phyloP scores from a whole-genome alignment of 1,284 basidiomycete genomes.

The Trichosporon sp. region DNA sequence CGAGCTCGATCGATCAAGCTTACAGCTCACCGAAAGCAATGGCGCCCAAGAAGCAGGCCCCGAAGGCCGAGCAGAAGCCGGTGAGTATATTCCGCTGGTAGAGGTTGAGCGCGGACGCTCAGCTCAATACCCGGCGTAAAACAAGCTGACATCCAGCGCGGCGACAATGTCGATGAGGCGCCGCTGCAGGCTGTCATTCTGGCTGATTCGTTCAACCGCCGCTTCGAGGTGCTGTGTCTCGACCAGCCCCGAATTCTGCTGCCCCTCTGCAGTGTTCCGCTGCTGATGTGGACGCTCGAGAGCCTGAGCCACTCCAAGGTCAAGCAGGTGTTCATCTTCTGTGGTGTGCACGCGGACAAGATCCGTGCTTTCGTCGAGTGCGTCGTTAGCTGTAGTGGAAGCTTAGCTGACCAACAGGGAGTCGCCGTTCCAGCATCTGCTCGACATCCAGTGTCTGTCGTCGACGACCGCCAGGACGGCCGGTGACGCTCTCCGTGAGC shows the following conservation, averaged over 20 bases:
- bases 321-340: slow-evolving; percentile 93
- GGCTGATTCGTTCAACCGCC: slow-evolving; percentile 91
- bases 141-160: slow-evolving; percentile 42
- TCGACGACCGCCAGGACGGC: slow-evolving; percentile 86
- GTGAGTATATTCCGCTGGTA: slow-evolving; percentile 20
- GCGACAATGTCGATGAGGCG: slow-evolving; percentile 65
- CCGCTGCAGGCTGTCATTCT: slow-evolving; percentile 88
- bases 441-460: slow-evolving; percentile 84
- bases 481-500: slow-evolving; percentile 94
- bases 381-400: not conserved
- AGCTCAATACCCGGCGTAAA: not conserved
- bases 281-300: slow-evolving; percentile 96
- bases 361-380: slow-evolving; percentile 62
- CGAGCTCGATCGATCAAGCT: slow-evolving; percentile 15
- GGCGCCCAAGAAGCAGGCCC: slow-evolving; percentile 50
- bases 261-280: slow-evolving; percentile 88
- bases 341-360: slow-evolving; percentile 79
- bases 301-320: slow-evolving; percentile 88
- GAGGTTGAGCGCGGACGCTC: not conserved
- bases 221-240: slow-evolving; percentile 83
- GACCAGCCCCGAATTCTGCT: slow-evolving; percentile 83
- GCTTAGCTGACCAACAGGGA: slow-evolving; percentile 25
- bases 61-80: slow-evolving; percentile 40
- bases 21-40: slow-evolving; percentile 29
- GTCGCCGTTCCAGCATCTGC: slow-evolving; percentile 57